A percentile compares a stretch with the other conserved stretches of the same genome.
phyloP scores from a whole-genome alignment of 306 rosid species.

The Leucaena leucocephala region DNA sequence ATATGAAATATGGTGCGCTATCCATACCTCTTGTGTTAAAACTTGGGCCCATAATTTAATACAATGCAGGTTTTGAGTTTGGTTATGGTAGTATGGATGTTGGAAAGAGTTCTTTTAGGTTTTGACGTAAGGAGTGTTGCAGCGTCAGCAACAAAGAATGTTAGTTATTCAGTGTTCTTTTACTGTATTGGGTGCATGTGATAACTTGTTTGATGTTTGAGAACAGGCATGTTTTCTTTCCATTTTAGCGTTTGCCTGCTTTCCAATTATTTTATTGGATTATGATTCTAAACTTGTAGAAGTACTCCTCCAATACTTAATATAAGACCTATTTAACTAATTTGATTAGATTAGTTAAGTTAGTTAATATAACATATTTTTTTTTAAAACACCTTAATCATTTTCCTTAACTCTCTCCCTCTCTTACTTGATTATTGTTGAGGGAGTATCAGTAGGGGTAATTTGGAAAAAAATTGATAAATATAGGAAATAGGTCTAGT shows the following conservation, averaged over 20 bases:
- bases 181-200: neutral
- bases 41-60: neutral
- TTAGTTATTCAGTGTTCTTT: neutral
- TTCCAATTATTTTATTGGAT: neutral
- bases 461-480: too few relatives aligned
- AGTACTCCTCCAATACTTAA: neutral
- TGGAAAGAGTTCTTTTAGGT: slow-evolving; percentile 18
- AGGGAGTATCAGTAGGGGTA: too few relatives aligned
- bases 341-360: too few relatives aligned
- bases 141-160: neutral
- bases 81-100: slow-evolving; percentile 23
- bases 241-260: neutral
- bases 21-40: neutral
- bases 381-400: too few relatives aligned
- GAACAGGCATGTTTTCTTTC: neutral
- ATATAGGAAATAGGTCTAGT: too few relatives aligned
- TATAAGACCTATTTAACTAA: too few relatives aligned
- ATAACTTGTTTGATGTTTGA: neutral
- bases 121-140: slow-evolving; percentile 5
- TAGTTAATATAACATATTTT: too few relatives aligned
- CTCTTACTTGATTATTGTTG: too few relatives aligned
- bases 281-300: slow-evolving; percentile 5
- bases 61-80: slow-evolving; percentile 14
- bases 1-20: neutral
- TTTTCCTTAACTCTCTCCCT: too few relatives aligned